Base-by-base conservation (phyloP, 129 eudicot genomes). In the Ambrosia trifida region DNA sequence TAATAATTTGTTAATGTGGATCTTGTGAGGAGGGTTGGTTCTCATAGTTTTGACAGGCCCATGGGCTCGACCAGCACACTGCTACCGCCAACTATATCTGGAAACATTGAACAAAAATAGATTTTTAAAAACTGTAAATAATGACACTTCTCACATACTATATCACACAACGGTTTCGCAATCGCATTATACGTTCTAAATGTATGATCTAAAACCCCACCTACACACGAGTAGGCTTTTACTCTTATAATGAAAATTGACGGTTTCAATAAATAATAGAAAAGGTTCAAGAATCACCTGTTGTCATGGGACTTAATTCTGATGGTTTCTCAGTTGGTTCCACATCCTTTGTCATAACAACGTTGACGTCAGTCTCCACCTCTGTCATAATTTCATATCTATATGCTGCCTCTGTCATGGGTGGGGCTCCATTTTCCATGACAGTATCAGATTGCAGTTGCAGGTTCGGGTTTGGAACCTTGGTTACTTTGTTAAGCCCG, bases 381-480 rank as follows among this genome's bases (percentile, higher is more conserved):
- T 91, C 96, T 3, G 85, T 44, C 88, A 84, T 86, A n/a, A 83
- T 69, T 76, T 88, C 96, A 75, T 91, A 96, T 47, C 72, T 19
- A 40, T 83, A 85, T 13, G 60, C 84, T 14, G 58, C 49, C 51
- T 2, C 51, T 11, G 51, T 5, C 66, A 60, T 43, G 14, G 82
- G 78, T 38, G 71, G 77, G 13, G 64, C 84, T 14, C 90, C 96
- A 49, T 86, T 85, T 68, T 84, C 82, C 64, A 74, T 85, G 41
- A 74, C 84, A 4, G 70, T 31, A 74, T 56, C 74, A 36, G 81
- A 53, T 72, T 76, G 81, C 69, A 31, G 68, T 50, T 64, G 67
- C 7, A 44, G 50, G 38, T 31, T 76, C 35, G 74, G 62, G 50
- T 8, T 68, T 19, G 85, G 73, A 58, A 64, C 82, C 56, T 68